Conservation (phyloP, 2,329 filamentous ascomycete species). For the Paramyrothecium roridum region DNA sequence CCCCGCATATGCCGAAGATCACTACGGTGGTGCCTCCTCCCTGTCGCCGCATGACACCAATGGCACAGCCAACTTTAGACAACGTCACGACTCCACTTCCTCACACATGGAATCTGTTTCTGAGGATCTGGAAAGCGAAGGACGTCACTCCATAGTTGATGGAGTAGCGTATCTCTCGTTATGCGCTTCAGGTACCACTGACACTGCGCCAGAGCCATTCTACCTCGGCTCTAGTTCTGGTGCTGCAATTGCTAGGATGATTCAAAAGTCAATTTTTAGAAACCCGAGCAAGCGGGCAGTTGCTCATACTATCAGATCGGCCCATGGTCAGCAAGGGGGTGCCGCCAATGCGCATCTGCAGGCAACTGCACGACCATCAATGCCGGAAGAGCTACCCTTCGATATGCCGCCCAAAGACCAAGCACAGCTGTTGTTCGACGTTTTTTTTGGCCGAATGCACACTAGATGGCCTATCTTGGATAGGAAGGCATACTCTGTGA, state of each 20-base stretch:
- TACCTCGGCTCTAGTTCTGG: constrained; percentile 22
- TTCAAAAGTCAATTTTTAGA: constrained; percentile 20
- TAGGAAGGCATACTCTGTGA: constrained; percentile 10
- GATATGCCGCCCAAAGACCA: constrained; percentile 12
- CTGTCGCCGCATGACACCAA: not conserved
- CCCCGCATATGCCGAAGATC: constrained; percentile 20
- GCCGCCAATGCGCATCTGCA: not conserved
- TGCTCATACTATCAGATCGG: not conserved
- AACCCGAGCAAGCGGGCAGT: constrained; percentile 6
- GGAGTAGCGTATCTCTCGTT: constrained; percentile 20
- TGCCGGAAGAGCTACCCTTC: not conserved
- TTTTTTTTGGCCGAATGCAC: constrained; percentile 21
- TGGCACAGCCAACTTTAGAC: not conserved
- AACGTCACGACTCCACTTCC: not conserved
- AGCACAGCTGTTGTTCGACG: constrained; percentile 15
- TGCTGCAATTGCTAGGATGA: constrained; percentile 20
- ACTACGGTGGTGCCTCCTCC: constrained; percentile 9
- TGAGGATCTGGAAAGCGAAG: constrained; percentile 8
- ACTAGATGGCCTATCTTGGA: constrained; percentile 21
- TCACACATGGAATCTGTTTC: constrained; percentile 5
- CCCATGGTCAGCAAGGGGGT: not conserved
- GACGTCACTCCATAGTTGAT: constrained; percentile 15
- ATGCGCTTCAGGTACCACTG: constrained; percentile 17
- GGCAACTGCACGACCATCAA: not conserved
- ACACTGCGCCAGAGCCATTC: constrained; percentile 18